Evolutionary conservation across 225 moss, liverwort and hornwort species (phyloP), one percentile per base, ranked within the genome.

Genomic region (Marchantia paleacea): DNA sequence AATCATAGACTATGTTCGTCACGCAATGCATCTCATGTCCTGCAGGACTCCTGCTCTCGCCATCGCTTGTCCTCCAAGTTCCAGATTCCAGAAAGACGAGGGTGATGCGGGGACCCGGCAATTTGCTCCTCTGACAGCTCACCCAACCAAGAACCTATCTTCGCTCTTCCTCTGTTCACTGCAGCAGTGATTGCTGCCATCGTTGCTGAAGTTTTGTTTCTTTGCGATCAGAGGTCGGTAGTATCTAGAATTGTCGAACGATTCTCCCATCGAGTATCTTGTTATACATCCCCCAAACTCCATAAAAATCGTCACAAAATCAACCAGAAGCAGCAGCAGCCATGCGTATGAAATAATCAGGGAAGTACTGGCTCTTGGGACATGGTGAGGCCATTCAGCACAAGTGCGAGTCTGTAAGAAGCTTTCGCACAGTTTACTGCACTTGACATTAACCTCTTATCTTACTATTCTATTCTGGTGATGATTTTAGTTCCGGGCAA

Each of bases 41-140:
- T n/a, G 7, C 50, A 72, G 6, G 12, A 7, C 16, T 48, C 51
- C 5, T 49, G 9, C 52, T 20, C 51, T 24, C 72, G 8, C 48
- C 52, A n/a, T 0, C 22, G 16, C 48, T 8, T 8, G 8, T 7
- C n/a, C 22, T 39, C 39, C 39, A 39, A 24, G n/a, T 52, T 10
- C 52, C 12, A 25, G 73, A 52, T 13, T 64, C 20, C 75, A 4
- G 20, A 1, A 4, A 60, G 57, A 18, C 4, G 9, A 10, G 13
- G 75, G 57, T 75, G 75, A 75, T 58, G 75, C 75, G 75, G 75
- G 39, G 75, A 75, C 58, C 13, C 75, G 75, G 58, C 12, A 14
- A 0, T 54, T 52, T 29, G 73, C 52, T 73, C 12, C 26, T 53
- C 19, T 8, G 49, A 50, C 20, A 50, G 22, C 7, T 49, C 3